Percentiles rank a stretch among this genome's conserved stretches.
Conservation (phyloP, 148 eudicot genomes). For the Amaranthus palmeri region DNA sequence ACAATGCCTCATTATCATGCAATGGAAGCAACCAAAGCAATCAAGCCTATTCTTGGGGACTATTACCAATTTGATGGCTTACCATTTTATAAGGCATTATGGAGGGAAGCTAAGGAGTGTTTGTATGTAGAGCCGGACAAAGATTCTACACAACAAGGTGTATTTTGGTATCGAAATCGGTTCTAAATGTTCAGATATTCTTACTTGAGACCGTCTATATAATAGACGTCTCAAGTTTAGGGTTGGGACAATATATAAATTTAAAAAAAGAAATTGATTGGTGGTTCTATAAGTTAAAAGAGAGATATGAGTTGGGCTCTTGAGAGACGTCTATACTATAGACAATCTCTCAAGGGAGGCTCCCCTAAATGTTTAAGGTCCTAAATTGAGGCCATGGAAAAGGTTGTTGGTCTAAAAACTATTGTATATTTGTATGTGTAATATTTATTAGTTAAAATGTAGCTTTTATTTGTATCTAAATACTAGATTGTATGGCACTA, state of each 20-base stretch:
- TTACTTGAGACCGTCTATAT: no score
- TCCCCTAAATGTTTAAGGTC: slow-evolving; percentile 1
- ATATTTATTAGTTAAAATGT: neutral
- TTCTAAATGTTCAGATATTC: slow-evolving; percentile 18
- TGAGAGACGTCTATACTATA: no score
- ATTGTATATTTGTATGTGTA: neutral
- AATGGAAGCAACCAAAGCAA: slow-evolving; percentile 55
- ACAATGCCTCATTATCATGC: slow-evolving; percentile 62
- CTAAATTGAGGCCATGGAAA: neutral
- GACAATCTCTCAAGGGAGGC: no score
- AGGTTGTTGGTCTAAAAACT: neutral
- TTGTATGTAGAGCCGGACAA: slow-evolving; percentile 49
- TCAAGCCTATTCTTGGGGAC: slow-evolving; percentile 47
- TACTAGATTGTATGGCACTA: neutral
- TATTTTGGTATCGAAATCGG: slow-evolving; percentile 33
- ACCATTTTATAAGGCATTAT: slow-evolving; percentile 41
- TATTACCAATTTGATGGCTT: slow-evolving; percentile 48
- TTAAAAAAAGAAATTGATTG: no score
- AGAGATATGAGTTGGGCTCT: no score
- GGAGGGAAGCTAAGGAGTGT: slow-evolving; percentile 60
- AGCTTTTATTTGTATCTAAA: neutral
- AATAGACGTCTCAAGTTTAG: no score
- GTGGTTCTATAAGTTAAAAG: no score
- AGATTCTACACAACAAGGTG: slow-evolving; percentile 23
- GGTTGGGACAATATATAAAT: no score